Percentiles rank a stretch among this genome's conserved stretches.
phyloP scores from a whole-genome alignment of 2,329 filamentous ascomycete genomes.

The Cordyceps javanica region DNA sequence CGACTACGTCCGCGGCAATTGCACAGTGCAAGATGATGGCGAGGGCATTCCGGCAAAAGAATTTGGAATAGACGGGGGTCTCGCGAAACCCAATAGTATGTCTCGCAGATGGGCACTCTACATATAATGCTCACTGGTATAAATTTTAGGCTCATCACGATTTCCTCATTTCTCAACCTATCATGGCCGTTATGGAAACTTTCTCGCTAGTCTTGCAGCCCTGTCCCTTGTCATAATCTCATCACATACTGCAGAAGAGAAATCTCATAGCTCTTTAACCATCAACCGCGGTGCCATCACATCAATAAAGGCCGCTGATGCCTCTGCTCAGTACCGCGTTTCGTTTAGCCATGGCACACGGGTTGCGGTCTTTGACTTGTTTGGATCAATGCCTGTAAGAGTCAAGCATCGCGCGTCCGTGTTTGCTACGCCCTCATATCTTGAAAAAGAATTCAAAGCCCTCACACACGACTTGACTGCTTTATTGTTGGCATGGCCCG shows the following conservation, averaged over 20 bases:
- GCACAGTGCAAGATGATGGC: constrained; percentile 80
- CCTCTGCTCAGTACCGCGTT: constrained; percentile 49
- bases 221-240: constrained; percentile 72
- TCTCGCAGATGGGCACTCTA: constrained; percentile 9
- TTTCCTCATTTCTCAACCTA: constrained; percentile 31
- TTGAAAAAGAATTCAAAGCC: constrained; percentile 59
- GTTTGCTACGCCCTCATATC: constrained; percentile 40
- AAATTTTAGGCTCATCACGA: constrained; percentile 64
- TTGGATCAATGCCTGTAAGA: constrained; percentile 85
- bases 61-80: constrained; percentile 62
- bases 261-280: constrained; percentile 57
- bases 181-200: constrained; percentile 67
- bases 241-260: constrained; percentile 59
- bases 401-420: constrained; percentile 68
- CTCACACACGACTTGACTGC: constrained; percentile 54
- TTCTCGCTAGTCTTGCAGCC: constrained; percentile 69
- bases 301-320: constrained; percentile 56
- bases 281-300: constrained; percentile 66
- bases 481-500: constrained; percentile 65
- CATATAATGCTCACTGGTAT: constrained; percentile 27
- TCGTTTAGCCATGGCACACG: constrained; percentile 64
- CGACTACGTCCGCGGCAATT: constrained; percentile 70
- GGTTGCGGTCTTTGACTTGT: constrained; percentile 71
- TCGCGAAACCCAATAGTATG: constrained; percentile 69
- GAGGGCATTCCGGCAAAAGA: constrained; percentile 67